Conservation (phyloP, 2,329 filamentous ascomycete genomes). For the Colletotrichum lentis region DNA sequence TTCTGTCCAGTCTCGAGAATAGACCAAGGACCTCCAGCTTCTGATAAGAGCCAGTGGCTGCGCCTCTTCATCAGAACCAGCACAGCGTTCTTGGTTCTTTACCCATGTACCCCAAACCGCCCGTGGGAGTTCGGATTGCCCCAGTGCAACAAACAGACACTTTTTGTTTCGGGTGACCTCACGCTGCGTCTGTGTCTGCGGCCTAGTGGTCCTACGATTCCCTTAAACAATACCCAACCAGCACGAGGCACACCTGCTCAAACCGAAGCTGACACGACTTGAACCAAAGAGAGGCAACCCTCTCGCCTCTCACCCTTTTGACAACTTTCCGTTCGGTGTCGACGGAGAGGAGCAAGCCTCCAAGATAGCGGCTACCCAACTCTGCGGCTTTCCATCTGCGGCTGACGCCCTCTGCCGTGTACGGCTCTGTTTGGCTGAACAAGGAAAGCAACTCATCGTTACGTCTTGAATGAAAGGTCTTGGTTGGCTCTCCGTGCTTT, state of each 20-base stretch:
- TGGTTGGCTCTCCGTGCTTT: background rate
- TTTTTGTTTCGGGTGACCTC: conserved; percentile 7
- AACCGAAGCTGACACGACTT: background rate
- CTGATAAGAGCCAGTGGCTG: background rate
- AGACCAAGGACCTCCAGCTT: conserved; percentile 1
- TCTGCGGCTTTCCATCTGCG: background rate
- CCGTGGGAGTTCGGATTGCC: background rate
- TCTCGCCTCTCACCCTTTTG: background rate
- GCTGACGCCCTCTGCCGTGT: background rate
- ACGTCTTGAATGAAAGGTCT: background rate
- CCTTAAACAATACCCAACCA: background rate
- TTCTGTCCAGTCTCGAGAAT: conserved; percentile 14
- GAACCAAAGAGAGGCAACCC: background rate
- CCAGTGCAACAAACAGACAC: background rate
- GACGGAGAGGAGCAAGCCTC: background rate
- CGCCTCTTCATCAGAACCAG: background rate
- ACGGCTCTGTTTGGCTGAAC: background rate
- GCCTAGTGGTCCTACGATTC: conserved; percentile 3
- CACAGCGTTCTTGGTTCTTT: background rate
- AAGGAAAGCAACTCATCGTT: background rate
- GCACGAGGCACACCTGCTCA: background rate
- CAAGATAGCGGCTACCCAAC: background rate
- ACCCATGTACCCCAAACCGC: background rate
- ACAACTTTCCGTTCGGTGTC: background rate
- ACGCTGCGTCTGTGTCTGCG: background rate